Base-by-base conservation (phyloP, 768 basidiomycete species). In the Hypsizygus marmoreus region DNA sequence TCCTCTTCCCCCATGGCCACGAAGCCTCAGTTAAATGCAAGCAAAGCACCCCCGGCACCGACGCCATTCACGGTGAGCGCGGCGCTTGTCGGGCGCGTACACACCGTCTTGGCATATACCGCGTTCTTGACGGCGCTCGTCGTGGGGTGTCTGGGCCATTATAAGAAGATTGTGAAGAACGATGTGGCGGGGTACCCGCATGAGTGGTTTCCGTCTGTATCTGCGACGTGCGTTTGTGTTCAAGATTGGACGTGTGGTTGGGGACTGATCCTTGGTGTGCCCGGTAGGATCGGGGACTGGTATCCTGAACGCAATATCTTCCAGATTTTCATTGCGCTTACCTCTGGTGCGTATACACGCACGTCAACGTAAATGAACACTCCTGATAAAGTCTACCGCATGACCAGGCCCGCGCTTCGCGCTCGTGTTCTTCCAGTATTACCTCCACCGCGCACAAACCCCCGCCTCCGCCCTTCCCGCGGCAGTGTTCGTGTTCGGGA, bases 191-290 rank as follows among this genome's bases (percentile, higher is more conserved):
- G 77, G 11, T 95, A 86, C 57, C 92, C 92, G 0, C 69, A 91
- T 37, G 92, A 95, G 60, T 94, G 88, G 88, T 89, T 90, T 53
- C 93, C 93, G 6, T 92, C 90, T 4, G 93, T 95, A 7, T 90
- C 88, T 29, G 84, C 87, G 10, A 86, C 88, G 84, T 88, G 60
- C 50, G 84, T 72, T 16, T 12, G 5, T 8, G 39, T 38, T 5
- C 19, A 13, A n/a, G 4, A 11, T 20, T 17, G 20, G 19, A 16
- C 28, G 14, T 26, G 35, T 41, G 39, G 29, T 40, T n/a, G n/a
- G 30, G 48, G 33, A 33, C 24, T 40, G 33, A 23, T 40, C 23
- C 26, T 28, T 9, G 33, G 28, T 26, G 6, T 43, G 9, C 14
- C 17, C 4, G 29, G 31, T 41, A 93, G 90, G 5, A 88, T 94